Evolutionary conservation across 805 yeast genomes (phyloP), one percentile per base, ranked within the genome.

Genomic region (Brettanomyces naardenensis): DNA sequence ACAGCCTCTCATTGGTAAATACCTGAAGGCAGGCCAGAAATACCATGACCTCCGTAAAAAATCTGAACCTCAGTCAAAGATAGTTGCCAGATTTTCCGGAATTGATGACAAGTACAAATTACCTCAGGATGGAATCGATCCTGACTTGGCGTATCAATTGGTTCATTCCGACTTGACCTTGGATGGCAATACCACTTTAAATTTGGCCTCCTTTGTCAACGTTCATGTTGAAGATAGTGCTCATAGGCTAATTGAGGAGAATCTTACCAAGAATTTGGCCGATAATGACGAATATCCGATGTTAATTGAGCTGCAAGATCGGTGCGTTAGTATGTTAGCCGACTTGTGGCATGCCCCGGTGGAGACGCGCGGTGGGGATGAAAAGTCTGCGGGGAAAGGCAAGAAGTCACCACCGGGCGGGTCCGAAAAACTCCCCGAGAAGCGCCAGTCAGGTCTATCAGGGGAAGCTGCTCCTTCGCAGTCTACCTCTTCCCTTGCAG

Each of bases 281-380:
- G 97, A 88, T 60, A 80, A 81, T 49, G 96, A 89, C 56, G 97
- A 88, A 66, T 88, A 88, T 58, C 96, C 97, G 7, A 81, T 88
- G 34, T 58, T 88, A 57, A 66, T 84, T 50, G 90, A 81, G 41
- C 54, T 85, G 43, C 94, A 89, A 44, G 71, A 80, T 44, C 73
- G 96, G 48, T 87, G 95, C 61, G 74, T 88, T 41, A 73, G 87
- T 19, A 88, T 88, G 48, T 55, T 88, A 43, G 78, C 87, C 9
- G 73, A 80, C 52, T 58, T 88, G 51, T 88, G 96, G 96, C 65
- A 86, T 53, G 89, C 87, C 9, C 80, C 80, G 6, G 51, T 41
- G 14, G 43, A 40, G 21, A 33, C 35, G 29, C 46, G 49, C n/a
- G 49, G 47, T 14, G 38, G 44, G 2, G 52, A 49, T 19, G 40